phyloP scores from a whole-genome alignment of 2,329 filamentous ascomycete species.

The Diaporthe citri region DNA sequence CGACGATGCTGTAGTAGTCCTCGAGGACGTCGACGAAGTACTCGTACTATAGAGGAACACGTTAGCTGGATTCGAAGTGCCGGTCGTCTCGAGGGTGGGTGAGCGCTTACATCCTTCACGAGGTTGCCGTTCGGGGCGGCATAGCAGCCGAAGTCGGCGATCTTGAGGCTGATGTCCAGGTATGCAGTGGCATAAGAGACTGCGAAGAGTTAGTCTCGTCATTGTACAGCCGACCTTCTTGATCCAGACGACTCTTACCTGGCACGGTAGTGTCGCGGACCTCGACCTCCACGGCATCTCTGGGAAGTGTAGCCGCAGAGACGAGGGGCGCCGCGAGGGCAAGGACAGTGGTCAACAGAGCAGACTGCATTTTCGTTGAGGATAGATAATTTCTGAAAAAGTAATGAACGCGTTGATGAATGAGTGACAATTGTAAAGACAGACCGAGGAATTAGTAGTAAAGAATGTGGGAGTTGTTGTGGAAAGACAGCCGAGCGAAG shows the following conservation, averaged over 20 bases:
- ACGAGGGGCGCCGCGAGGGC: slow-evolving; percentile 11
- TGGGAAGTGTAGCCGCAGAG: slow-evolving; percentile 8
- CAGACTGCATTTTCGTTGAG: not conserved
- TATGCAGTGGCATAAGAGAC: slow-evolving; percentile 27
- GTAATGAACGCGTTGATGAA: not conserved
- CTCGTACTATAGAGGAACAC: not conserved
- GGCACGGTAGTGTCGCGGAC: slow-evolving; percentile 14
- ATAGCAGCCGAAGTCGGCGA: slow-evolving; percentile 29
- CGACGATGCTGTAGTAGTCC: slow-evolving; percentile 24
- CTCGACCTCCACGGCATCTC: slow-evolving; percentile 2
- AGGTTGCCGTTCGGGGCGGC: slow-evolving; percentile 5
- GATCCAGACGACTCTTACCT: not conserved
- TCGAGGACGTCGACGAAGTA: slow-evolving; percentile 34
- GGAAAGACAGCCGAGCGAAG: not conserved
- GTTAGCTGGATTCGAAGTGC: not conserved
- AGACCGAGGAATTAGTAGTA: not conserved
- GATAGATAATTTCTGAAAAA: not conserved
- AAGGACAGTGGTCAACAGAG: slow-evolving; percentile 4
- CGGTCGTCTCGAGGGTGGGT: not conserved
- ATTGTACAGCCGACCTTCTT: not conserved
- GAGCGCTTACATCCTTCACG: not conserved
- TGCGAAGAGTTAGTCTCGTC: not conserved
- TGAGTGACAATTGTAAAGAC: not conserved
- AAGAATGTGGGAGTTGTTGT: not conserved
- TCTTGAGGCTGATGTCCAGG: slow-evolving; percentile 25